Base-by-base conservation (phyloP, 805 yeast species). In the Wickerhamomyces alni region DNA sequence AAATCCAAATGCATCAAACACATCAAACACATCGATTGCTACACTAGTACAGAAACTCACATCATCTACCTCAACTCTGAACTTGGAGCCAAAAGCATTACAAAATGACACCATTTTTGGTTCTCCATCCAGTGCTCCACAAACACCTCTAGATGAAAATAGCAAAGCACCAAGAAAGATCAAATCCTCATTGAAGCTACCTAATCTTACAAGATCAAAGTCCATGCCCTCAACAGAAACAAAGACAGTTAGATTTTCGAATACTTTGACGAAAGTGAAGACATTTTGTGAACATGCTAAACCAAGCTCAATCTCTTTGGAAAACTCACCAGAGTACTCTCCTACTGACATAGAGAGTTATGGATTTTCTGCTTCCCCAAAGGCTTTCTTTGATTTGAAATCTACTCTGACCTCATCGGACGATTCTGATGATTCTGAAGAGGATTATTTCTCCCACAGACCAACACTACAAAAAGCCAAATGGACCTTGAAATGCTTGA, bases 241-340 rank as follows among this genome's bases (percentile, higher is more conserved):
- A 5, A 80, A 79, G 55, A 72, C 76, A 8, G 88, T 82, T 31
- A 63, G 86, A 39, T 82, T 82, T 57, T 84, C 87, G 1, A 57
- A 73, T 6, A 65, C 74, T 36, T 62, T 81, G 42, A 80, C 77
- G 38, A 77, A 77, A 30, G 72, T 82, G 40, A 81, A 81, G 57
- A 74, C 75, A 51, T 82, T 82, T 54, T 76, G 77, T 49, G 79
- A 78, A 32, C 57, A 61, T 21, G 80, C 75, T 36, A 74, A 73
- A 45, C 87, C 88, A 24, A 66, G 70, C 10, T 71, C 82, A 2
- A 82, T 81, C n/a, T 77, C 84, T 0, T 63, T 67, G 37, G 77
- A 75, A 32, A 70, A 68, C 46, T 70, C 83, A 2, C 81, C 81
- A 0, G 52, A 54, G 17, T 38, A 55, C 2, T 50, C 55, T 5